Evolutionary conservation across 768 basidiomycete species (phyloP).

Genomic region (Lactarius pseudohatsudake): DNA sequence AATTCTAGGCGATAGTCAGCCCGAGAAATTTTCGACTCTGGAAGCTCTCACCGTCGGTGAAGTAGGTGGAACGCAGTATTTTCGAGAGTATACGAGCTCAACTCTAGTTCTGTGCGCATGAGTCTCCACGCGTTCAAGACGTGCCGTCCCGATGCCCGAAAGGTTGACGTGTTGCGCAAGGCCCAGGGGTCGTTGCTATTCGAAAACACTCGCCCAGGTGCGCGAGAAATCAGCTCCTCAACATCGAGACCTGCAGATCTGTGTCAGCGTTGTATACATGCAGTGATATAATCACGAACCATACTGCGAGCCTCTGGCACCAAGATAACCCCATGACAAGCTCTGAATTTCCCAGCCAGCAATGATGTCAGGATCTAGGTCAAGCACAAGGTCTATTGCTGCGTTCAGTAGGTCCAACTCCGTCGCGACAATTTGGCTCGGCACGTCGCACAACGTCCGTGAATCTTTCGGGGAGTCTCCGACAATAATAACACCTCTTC

Average conservation of each 20-base stretch:
- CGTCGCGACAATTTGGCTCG: constrained; percentile 53
- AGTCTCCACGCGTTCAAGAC: constrained; percentile 92
- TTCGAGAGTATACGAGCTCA: constrained; percentile 85
- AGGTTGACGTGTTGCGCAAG: constrained; percentile 69
- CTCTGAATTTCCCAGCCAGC: constrained; percentile 91
- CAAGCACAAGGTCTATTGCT: constrained; percentile 67
- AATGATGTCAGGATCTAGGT: constrained; percentile 88
- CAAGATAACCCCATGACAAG: constrained; percentile 88
- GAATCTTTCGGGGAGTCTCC: constrained; percentile 41
- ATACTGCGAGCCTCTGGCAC: constrained; percentile 58
- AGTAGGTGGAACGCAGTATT: constrained; percentile 85
- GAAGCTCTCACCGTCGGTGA: constrained; percentile 56
- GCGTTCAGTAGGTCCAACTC: constrained; percentile 84
- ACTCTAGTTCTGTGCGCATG: constrained; percentile 78
- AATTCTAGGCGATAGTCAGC: constrained; percentile 16
- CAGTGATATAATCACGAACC: constrained; percentile 43
- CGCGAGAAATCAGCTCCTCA: constrained; percentile 72
- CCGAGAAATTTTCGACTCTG: not conserved
- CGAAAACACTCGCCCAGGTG: constrained; percentile 47
- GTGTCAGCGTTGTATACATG: constrained; percentile 1
- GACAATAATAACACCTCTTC: constrained; percentile 57
- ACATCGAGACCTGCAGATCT: constrained; percentile 63
- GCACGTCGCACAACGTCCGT: constrained; percentile 44
- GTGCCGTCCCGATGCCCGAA: constrained; percentile 85
- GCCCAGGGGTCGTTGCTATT: constrained; percentile 66